phyloP scores from a whole-genome alignment of 352 stramenopile species.

The Pythium diclinum region DNA sequence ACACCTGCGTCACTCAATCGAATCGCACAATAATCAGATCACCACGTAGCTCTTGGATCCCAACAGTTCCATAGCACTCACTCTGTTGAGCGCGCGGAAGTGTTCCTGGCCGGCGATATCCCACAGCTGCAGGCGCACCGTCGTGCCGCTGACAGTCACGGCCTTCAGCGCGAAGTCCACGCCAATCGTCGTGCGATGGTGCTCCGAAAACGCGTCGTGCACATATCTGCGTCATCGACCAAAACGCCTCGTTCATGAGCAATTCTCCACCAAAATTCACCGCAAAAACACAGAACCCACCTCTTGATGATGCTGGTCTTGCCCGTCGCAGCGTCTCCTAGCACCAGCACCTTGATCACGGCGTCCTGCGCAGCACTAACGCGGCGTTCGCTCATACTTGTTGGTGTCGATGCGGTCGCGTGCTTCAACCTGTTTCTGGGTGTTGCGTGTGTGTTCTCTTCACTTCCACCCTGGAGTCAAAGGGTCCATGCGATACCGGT shows the following conservation, averaged over 20 bases:
- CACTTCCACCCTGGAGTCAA: slow-evolving; percentile 3
- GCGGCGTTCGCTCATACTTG: slow-evolving; percentile 57
- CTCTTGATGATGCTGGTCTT: slow-evolving; percentile 94
- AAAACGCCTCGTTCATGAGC: background rate
- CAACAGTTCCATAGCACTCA: slow-evolving; percentile 19
- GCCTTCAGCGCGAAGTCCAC: slow-evolving; percentile 93
- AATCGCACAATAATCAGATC: background rate
- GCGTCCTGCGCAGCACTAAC: slow-evolving; percentile 80
- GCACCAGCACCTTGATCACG: slow-evolving; percentile 91
- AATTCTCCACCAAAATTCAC: background rate
- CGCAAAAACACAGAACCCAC: slow-evolving; percentile 33
- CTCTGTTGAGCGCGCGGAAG: slow-evolving; percentile 90
- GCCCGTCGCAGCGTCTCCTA: slow-evolving; percentile 88
- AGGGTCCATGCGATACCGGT: background rate
- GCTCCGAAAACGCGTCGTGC: slow-evolving; percentile 89
- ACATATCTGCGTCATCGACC: slow-evolving; percentile 59
- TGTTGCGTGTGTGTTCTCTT: slow-evolving; percentile 15
- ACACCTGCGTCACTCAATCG: slow-evolving; percentile 48
- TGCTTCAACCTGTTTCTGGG: slow-evolving; percentile 25
- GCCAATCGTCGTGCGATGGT: slow-evolving; percentile 91
- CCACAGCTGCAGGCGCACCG: slow-evolving; percentile 91
- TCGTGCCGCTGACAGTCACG: slow-evolving; percentile 82
- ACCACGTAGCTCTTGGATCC: background rate
- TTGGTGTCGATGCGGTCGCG: background rate
- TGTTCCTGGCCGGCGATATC: slow-evolving; percentile 94